A percentile compares a stretch with the other conserved stretches of the same genome.
phyloP scores from a whole-genome alignment of 2,329 filamentous ascomycete genomes.

The Elsinoe perseae region DNA sequence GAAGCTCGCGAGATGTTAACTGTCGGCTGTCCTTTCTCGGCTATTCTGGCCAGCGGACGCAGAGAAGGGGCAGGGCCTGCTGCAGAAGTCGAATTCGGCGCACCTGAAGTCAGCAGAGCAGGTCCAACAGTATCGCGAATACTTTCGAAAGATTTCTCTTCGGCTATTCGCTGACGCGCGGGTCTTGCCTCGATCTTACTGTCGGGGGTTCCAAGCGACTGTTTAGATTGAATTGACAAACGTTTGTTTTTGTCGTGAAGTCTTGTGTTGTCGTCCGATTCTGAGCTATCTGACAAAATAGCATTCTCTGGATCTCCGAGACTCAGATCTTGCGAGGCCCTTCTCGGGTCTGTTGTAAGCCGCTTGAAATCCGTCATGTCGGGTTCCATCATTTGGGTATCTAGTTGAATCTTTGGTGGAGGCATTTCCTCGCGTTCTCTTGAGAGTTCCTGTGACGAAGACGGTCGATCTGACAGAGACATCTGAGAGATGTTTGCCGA shows the following conservation, averaged over 20 bases:
- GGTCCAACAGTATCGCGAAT: not conserved
- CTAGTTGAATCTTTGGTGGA: slow-evolving; percentile 5
- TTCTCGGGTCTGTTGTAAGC: not conserved
- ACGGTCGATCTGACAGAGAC: not conserved
- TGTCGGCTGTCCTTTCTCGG: slow-evolving; percentile 30
- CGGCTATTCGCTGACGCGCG: slow-evolving; percentile 1
- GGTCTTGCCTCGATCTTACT: slow-evolving; percentile 7
- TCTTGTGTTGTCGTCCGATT: not conserved
- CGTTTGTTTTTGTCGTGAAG: slow-evolving; percentile 2
- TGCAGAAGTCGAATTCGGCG: slow-evolving; percentile 30
- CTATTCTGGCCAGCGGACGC: slow-evolving; percentile 6
- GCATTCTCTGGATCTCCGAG: slow-evolving; percentile 1
- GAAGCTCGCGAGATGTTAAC: slow-evolving; percentile 40
- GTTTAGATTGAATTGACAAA: slow-evolving; percentile 7
- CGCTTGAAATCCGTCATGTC: not conserved
- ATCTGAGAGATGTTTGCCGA: slow-evolving; percentile 2
- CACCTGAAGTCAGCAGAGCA: not conserved
- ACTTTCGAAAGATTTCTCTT: slow-evolving; percentile 11
- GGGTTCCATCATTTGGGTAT: not conserved
- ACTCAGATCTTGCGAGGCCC: not conserved
- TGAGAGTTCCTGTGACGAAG: not conserved
- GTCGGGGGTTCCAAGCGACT: slow-evolving; percentile 12
- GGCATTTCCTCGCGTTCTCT: not conserved
- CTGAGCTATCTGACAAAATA: not conserved
- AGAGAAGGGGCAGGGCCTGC: not conserved